These are phyloP conservation scores for Trichoderma aggressivum DNA, from an alignment of 2,329 filamentous ascomycete species.

Conservation along the genomic window DNA sequence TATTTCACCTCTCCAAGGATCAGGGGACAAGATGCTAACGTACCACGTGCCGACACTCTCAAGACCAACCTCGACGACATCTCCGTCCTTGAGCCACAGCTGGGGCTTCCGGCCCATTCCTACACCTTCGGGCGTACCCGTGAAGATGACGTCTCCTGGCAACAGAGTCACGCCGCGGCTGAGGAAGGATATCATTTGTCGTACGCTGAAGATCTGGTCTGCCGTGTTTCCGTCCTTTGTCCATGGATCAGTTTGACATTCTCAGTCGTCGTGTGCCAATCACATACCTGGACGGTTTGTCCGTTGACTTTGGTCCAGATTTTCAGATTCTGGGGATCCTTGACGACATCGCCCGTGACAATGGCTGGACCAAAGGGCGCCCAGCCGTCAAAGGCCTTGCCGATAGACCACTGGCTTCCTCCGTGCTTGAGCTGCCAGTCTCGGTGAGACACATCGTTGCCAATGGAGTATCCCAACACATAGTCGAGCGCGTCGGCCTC, in stretches of 20 bases:
- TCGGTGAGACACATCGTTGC: constrained; percentile 77
- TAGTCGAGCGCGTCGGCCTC: constrained; percentile 65
- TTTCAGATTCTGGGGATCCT: constrained; percentile 53
- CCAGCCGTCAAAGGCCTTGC: constrained; percentile 75
- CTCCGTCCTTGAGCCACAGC: constrained; percentile 67
- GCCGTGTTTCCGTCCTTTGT: constrained; percentile 49
- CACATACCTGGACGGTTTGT: constrained; percentile 47
- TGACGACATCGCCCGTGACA: constrained; percentile 53
- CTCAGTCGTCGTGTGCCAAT: background rate
- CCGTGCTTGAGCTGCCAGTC: constrained; percentile 70
- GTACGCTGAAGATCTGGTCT: constrained; percentile 63
- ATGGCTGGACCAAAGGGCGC: constrained; percentile 71
- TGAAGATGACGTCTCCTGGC: constrained; percentile 64
- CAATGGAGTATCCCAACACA: constrained; percentile 70
- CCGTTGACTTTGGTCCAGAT: constrained; percentile 61
- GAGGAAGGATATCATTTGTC: constrained; percentile 56
- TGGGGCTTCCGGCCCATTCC: constrained; percentile 66
- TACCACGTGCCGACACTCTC: constrained; percentile 61
- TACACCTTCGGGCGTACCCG: constrained; percentile 67
- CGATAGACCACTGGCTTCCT: constrained; percentile 67
- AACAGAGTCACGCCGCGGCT: constrained; percentile 60
- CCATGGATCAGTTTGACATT: background rate
- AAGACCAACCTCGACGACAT: constrained; percentile 65
- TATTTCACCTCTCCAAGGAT: background rate
- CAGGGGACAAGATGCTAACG: constrained; percentile 8